These are phyloP conservation scores for Chrysanthemum seticuspe DNA, from an alignment of 129 eudicot genomes.

Conservation along the genomic window DNA sequence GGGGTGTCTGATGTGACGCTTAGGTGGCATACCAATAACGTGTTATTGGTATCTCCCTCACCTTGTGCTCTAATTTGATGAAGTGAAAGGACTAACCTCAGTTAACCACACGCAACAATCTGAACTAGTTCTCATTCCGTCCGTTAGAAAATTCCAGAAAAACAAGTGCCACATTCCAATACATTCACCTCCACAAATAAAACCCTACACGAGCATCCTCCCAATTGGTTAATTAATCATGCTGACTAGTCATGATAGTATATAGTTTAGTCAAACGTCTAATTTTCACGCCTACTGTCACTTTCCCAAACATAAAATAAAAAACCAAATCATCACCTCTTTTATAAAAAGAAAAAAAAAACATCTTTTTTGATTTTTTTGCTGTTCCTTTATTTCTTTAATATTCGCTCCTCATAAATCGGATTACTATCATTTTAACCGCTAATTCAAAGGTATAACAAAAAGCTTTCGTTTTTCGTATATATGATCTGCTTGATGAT, in stretches of 20 bases:
- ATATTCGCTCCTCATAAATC: slow-evolving; percentile 12
- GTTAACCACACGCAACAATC: too few species aligned
- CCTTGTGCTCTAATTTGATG: too few species aligned
- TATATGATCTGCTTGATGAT: background rate
- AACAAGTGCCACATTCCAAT: background rate
- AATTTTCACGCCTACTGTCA: slow-evolving; percentile 38
- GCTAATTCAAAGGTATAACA: slow-evolving; percentile 16
- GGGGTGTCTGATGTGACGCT: too few species aligned
- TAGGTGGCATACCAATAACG: too few species aligned
- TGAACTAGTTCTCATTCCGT: too few species aligned
- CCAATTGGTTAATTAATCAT: slow-evolving; percentile 14
- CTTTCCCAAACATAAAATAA: slow-evolving; percentile 30
- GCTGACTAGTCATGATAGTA: slow-evolving; percentile 17
- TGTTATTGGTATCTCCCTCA: too few species aligned
- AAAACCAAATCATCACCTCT: slow-evolving; percentile 17
- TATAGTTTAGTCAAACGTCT: slow-evolving; percentile 21
- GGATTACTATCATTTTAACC: background rate
- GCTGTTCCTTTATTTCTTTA: slow-evolving; percentile 26
- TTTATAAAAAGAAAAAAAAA: background rate
- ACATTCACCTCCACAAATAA: slow-evolving; percentile 7
- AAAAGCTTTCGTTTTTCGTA: background rate
- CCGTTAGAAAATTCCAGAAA: slow-evolving; percentile 21
- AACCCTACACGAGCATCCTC: slow-evolving; percentile 24
- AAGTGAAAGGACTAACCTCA: too few species aligned
- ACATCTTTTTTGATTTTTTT: slow-evolving; percentile 18